Percentiles rank a stretch among this genome's conserved stretches.
phyloP scores from a whole-genome alignment of 179 eudicot genomes.

The Spinacia oleracea region DNA sequence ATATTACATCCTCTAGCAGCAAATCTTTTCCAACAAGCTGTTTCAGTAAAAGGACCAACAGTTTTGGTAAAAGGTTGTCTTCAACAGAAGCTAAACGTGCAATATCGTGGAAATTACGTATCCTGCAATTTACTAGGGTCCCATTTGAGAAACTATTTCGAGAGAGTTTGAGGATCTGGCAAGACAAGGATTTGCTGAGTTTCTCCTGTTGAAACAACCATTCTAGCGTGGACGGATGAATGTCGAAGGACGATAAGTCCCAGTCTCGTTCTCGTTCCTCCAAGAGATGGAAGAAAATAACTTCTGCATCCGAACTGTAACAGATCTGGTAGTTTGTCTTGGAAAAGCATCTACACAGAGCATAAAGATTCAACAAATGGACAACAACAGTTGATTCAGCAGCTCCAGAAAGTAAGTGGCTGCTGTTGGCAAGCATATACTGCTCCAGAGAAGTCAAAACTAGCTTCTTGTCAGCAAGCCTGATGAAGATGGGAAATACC shows the following conservation, averaged over 20 bases:
- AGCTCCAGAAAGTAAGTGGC: conserved; percentile 41
- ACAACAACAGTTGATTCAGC: conserved; percentile 39
- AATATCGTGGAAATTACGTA: conserved; percentile 38
- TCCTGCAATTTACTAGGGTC: conserved; percentile 31
- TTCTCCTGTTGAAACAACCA: conserved; percentile 95
- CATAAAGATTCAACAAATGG: conserved; percentile 63
- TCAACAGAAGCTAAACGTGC: conserved; percentile 61
- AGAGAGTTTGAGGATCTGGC: conserved; percentile 68
- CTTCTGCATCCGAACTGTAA: conserved; percentile 87
- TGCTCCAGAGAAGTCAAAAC: conserved; percentile 92
- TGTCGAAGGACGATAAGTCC: conserved; percentile 56
- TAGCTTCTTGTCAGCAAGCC: conserved; percentile 83
- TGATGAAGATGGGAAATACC: conserved; percentile 24
- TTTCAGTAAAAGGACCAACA: conserved; percentile 54
- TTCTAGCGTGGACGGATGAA: conserved; percentile 64
- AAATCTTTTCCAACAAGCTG: conserved; percentile 47
- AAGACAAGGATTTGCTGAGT: conserved; percentile 54
- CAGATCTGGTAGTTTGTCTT: conserved; percentile 65
- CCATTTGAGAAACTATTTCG: conserved; percentile 36
- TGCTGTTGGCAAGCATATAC: conserved; percentile 71
- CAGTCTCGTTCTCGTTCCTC: conserved; percentile 63
- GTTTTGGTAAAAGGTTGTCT: conserved; percentile 60
- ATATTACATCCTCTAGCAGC: conserved; percentile 48
- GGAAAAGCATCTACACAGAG: conserved; percentile 68
- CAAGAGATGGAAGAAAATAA: conserved; percentile 57